Conservation (phyloP, 2,329 filamentous ascomycete genomes). For the Nectriaceae sp. region DNA sequence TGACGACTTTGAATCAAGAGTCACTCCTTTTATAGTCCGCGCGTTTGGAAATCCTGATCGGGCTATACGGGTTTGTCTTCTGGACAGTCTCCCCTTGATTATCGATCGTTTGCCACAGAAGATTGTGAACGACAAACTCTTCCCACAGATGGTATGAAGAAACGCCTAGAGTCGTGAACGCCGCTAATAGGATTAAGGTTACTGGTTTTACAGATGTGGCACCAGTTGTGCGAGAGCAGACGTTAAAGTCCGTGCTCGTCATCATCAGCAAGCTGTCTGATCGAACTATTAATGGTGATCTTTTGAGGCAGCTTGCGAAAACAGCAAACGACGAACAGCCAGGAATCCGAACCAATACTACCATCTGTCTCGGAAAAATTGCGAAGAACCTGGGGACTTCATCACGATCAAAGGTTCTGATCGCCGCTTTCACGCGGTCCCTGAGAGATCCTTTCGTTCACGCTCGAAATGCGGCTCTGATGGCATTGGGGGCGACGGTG, state of each 20-base stretch:
- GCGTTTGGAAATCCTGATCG: constrained; percentile 90
- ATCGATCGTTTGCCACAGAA: constrained; percentile 88
- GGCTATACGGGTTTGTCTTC: constrained; percentile 84
- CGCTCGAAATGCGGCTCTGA: constrained; percentile 83
- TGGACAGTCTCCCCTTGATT: constrained; percentile 88
- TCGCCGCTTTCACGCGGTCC: constrained; percentile 87
- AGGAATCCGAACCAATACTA: constrained; percentile 96
- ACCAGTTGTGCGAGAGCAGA: constrained; percentile 91
- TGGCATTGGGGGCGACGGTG: constrained; percentile 81
- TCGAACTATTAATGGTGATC: constrained; percentile 88
- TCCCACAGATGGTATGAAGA: constrained; percentile 85
- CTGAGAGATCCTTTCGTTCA: constrained; percentile 94
- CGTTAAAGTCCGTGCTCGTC: constrained; percentile 87
- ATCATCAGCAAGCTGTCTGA: constrained; percentile 90
- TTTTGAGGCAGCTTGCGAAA: constrained; percentile 87
- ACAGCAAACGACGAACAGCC: constrained; percentile 97
- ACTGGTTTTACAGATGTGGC: constrained; percentile 92
- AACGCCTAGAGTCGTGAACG: too few species aligned
- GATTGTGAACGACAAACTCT: constrained; percentile 93
- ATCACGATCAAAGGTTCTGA: constrained; percentile 84
- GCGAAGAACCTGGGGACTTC: constrained; percentile 81
- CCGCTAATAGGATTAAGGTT: constrained; percentile 51
- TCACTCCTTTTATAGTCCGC: constrained; percentile 84
- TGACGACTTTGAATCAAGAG: constrained; percentile 83
- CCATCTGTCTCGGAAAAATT: constrained; percentile 95